phyloP scores from a whole-genome alignment of 305 asterid genomes.

The Rubia balearica region DNA sequence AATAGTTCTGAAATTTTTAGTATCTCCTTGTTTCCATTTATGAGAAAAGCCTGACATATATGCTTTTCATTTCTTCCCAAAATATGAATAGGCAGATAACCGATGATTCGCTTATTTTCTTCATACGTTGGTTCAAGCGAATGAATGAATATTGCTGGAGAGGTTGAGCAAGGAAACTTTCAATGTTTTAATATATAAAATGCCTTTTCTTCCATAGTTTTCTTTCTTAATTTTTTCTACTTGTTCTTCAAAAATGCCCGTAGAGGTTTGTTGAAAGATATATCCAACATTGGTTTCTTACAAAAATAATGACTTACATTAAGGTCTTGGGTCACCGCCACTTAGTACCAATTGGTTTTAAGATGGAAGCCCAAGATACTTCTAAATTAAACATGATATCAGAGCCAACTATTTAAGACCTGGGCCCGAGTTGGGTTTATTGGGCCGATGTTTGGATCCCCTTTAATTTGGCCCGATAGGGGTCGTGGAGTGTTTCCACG shows the following conservation, averaged over 20 bases:
- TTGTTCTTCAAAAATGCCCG: background rate
- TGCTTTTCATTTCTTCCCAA: background rate
- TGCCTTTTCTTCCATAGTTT: background rate
- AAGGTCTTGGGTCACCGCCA: too few species aligned
- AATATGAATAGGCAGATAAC: background rate
- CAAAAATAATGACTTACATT: too few species aligned
- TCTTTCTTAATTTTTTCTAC: background rate
- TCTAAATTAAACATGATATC: too few species aligned
- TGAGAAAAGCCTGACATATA: background rate
- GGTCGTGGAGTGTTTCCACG: too few species aligned
- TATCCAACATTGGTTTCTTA: too few species aligned
- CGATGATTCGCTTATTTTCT: background rate
- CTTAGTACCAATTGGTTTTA: too few species aligned
- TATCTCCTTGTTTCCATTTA: background rate
- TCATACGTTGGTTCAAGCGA: background rate
- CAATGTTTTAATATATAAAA: background rate
- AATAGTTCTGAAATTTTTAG: background rate
- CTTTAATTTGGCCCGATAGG: too few species aligned
- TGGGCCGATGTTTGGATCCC: too few species aligned
- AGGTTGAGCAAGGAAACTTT: background rate
- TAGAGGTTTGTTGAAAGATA: too few species aligned
- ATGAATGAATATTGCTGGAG: background rate
- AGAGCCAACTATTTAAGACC: too few species aligned
- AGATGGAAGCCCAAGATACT: too few species aligned
- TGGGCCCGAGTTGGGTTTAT: too few species aligned